Evolutionary conservation across 805 yeast species (phyloP), one percentile per base, ranked within the genome.

Genomic region (Yamadazyma sp.): DNA sequence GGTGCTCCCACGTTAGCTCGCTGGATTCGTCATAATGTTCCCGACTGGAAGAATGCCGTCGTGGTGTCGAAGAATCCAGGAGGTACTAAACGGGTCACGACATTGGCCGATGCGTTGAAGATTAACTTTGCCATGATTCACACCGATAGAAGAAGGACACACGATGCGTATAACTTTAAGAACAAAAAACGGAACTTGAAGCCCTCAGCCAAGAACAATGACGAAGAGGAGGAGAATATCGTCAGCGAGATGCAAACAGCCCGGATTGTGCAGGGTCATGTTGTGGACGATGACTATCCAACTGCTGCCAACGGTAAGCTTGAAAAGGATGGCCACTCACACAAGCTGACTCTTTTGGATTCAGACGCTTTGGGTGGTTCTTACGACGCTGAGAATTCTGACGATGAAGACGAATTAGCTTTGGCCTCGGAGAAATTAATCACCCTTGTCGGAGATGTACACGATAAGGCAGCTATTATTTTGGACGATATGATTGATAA

Each of bases 31-130:
- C 93, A 84, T 60, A 84, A 93, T 54, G 83, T 93, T 33, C 80
- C 82, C 24, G 88, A 91, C 56, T 88, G 86, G 71, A 72, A 78
- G 51, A 81, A 82, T 44, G 91, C 96, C 2, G 99, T 95, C 17
- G 95, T 93, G 38, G 99, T 93, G 9, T 89, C 97, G n/a, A 93
- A 93, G 60, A 93, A 93, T 64, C 98, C 99, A 14, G 99, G 99
- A 46, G 99, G 99, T 40, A 90, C 99, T 14, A 93, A 93, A 61
- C 78, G 99, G 49, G 99, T 93, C 37, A 93, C 99, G 13, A 90
- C 97, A 1, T 72, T 93, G 52, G 99, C 99, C n/a, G 99, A 95
- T 66, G 80, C 95, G 25, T 73, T 93, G 52, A 91, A 91, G 65
- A 86, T 93, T 50, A 89, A 93, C 62, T 93, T 93, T 58, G 99